Evolutionary conservation across 2,329 filamentous ascomycete species (phyloP).

Genomic region (Fusarium praegraminearum): DNA sequence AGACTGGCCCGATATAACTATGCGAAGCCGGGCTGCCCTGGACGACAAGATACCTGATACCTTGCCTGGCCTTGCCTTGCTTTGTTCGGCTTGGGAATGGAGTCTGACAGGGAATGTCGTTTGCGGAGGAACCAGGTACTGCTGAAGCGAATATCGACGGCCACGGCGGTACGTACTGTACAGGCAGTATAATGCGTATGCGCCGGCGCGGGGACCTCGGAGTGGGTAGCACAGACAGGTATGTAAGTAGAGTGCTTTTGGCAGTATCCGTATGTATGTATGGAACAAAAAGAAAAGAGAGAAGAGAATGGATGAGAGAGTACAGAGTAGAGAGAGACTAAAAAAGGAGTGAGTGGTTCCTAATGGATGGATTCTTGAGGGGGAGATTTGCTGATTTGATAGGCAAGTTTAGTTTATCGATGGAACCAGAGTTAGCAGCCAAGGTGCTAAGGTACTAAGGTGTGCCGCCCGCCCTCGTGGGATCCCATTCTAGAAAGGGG

Average conservation of each 20-base stretch:
- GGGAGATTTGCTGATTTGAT: conserved; percentile 40
- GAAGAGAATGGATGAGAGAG: conserved; percentile 12
- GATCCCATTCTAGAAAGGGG: conserved; percentile 32
- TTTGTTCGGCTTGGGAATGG: conserved; percentile 20
- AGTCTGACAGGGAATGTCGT: conserved; percentile 31
- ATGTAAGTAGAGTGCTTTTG: conserved; percentile 1
- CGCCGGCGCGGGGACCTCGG: conserved; percentile 14
- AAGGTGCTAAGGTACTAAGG: conserved; percentile 10
- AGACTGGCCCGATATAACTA: conserved; percentile 12
- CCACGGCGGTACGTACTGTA: conserved; percentile 14
- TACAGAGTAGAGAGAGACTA: conserved; percentile 13
- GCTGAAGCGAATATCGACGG: conserved; percentile 24
- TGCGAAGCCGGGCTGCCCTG: conserved; percentile 27
- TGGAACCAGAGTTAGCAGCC: conserved; percentile 3
- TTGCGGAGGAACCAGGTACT: conserved; percentile 32
- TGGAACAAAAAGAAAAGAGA: conserved; percentile 19
- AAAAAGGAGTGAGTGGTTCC: conserved; percentile 20
- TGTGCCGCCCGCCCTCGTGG: conserved; percentile 29
- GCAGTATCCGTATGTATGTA: neutral
- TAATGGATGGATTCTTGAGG: conserved; percentile 12
- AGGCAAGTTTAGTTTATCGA: conserved; percentile 27
- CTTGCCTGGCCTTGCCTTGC: neutral
- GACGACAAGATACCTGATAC: conserved; percentile 26
- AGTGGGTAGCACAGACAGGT: neutral
- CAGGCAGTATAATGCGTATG: conserved; percentile 14